Evolutionary conservation across 1,139 yeast species (phyloP), one percentile per base, ranked within the genome.

Genomic region (Petasospora fabianii): DNA sequence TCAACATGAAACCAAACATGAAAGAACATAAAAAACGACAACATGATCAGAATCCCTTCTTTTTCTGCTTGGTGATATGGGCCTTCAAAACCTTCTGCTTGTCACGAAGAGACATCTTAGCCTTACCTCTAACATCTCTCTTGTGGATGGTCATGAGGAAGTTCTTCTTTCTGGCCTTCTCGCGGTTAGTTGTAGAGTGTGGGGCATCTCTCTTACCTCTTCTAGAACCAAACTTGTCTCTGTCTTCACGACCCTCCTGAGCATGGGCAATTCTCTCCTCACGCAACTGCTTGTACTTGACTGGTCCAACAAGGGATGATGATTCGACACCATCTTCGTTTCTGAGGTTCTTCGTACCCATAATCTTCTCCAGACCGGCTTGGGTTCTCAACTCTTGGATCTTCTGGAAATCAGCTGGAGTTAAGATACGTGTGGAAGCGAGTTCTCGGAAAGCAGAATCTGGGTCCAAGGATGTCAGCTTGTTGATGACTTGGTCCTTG

Each of bases 111-210:
- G 96, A 85, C 71, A 84, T 71, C 66, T 83, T 85, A 48, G 84
- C 92, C 64, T 92, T 92, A 47, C 98, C 97, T 65, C 85, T 95
- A 32, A 92, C 97, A 38, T 86, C 80, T 55, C 79, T 77, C 69
- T 92, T 92, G 66, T 92, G 99, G 54, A 92, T 84, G 90, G 85
- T 85, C 99, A 92, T 92, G 60, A 94, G 92, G 61, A 88, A 92
- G 67, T 92, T 94, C 96, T 92, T 92, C 88, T 87, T 87, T 62
- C 97, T 77, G 16, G 90, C 95, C 77, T 92, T 92, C 64, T 94
- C 97, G 65, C 79, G 80, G 65, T 92, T 92, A 13, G 99, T 94
- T 15, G 97, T 90, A 31, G 96, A 85, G 58, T 83, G 96, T 26
- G 81, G 75, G 46, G 68, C 70, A 32, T 82, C 92, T 63, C 88